A percentile compares a stretch with the other conserved stretches of the same genome.
These are phyloP conservation scores for Tolypocladium sp. DNA, from an alignment of 2,329 filamentous ascomycete species.

Conservation along the genomic window DNA sequence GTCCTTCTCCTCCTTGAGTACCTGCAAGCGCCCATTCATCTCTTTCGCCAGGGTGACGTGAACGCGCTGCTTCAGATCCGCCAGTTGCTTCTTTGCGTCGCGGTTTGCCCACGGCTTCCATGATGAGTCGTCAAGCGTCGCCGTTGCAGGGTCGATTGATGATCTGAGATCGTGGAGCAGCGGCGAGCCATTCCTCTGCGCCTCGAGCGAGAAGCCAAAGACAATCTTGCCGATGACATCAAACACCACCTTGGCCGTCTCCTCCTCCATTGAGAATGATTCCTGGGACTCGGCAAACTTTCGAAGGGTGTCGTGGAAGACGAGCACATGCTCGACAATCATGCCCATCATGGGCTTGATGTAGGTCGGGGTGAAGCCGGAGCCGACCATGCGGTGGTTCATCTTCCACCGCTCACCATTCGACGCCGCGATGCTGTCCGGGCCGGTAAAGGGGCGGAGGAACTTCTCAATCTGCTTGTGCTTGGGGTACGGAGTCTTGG, in stretches of 20 bases:
- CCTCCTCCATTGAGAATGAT: conserved; percentile 10
- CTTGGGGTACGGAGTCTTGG: conserved; percentile 10
- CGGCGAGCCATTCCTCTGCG: conserved; percentile 6
- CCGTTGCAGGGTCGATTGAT: conserved; percentile 2
- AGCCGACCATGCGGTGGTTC: conserved; percentile 14
- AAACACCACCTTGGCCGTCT: conserved; percentile 9
- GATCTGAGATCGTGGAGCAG: conserved; percentile 6
- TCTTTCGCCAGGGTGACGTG: background rate
- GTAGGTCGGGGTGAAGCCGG: conserved; percentile 11
- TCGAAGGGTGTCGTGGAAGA: conserved; percentile 4
- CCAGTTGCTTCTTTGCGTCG: background rate
- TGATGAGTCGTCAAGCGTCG: background rate
- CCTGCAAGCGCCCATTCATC: background rate
- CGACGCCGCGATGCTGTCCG: conserved; percentile 10
- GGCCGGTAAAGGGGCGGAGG: conserved; percentile 8
- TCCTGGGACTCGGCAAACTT: conserved; percentile 6
- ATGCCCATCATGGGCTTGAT: conserved; percentile 13
- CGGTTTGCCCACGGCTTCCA: background rate
- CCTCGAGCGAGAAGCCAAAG: conserved; percentile 7
- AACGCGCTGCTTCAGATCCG: background rate
- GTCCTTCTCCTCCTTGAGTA: conserved; percentile 8
- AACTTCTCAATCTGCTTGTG: conserved; percentile 5
- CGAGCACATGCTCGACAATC: conserved; percentile 4
- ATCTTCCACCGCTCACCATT: conserved; percentile 16
- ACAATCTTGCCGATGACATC: conserved; percentile 12